Evolutionary conservation across 2,329 filamentous ascomycete genomes (phyloP).

Genomic region (Sphaerulina vaccinii): DNA sequence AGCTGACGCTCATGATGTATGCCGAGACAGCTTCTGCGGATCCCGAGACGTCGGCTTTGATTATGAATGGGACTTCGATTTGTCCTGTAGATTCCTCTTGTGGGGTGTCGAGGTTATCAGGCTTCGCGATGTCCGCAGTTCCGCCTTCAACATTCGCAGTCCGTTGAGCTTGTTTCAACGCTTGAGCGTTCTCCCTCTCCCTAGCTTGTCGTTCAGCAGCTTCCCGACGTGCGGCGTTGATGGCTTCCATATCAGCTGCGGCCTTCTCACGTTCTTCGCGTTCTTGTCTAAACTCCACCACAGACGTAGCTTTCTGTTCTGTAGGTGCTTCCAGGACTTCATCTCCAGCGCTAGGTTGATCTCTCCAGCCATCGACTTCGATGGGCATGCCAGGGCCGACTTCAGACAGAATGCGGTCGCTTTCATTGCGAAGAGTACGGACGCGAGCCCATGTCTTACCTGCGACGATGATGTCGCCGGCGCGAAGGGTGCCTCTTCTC

Average conservation of each 20-base stretch:
- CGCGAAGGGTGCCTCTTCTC: slow-evolving; percentile 77
- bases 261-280: slow-evolving; percentile 66
- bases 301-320: slow-evolving; percentile 75
- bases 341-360: slow-evolving; percentile 81
- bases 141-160: slow-evolving; percentile 18
- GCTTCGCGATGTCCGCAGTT: slow-evolving; percentile 28
- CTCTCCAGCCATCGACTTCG: slow-evolving; percentile 92
- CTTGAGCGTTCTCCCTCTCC: slow-evolving; percentile 49
- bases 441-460: slow-evolving; percentile 86
- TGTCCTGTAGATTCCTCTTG: slow-evolving; percentile 49
- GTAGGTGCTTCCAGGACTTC: slow-evolving; percentile 78
- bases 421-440: slow-evolving; percentile 81
- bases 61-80: slow-evolving; percentile 70
- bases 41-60: slow-evolving; percentile 91
- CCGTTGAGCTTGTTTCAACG: slow-evolving; percentile 29
- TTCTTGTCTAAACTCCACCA: slow-evolving; percentile 73
- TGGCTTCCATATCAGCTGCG: slow-evolving; percentile 69
- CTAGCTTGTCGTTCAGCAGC: slow-evolving; percentile 63
- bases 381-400: slow-evolving; percentile 86
- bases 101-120: slow-evolving; percentile 29
- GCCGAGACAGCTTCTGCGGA: slow-evolving; percentile 88
- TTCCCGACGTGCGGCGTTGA: slow-evolving; percentile 64
- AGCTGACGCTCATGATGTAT: slow-evolving; percentile 74
- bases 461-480: slow-evolving; percentile 81
- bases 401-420: slow-evolving; percentile 67